Evolutionary conservation across 2,329 filamentous ascomycete species (phyloP).

Genomic region (Neonectria magnoliae): DNA sequence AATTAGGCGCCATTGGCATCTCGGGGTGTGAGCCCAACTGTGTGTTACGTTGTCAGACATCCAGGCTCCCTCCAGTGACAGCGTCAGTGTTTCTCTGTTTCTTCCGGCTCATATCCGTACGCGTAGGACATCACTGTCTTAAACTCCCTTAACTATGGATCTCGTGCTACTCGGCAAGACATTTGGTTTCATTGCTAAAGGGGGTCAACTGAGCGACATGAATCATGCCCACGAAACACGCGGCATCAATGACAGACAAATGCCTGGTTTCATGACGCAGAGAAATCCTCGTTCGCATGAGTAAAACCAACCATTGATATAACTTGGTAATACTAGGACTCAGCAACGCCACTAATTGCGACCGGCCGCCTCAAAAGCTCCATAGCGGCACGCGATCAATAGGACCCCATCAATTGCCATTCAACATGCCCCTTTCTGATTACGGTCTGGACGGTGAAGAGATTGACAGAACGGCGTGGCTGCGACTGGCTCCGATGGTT

Average conservation of each 20-base stretch:
- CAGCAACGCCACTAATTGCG: constrained; percentile 10
- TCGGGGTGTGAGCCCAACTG: not conserved
- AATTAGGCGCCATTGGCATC: not conserved
- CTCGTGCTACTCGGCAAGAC: not conserved
- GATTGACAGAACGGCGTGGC: not conserved
- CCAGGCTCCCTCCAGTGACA: not conserved
- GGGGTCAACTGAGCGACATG: not conserved
- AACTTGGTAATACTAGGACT: not conserved
- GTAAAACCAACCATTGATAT: not conserved
- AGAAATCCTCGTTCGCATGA: not conserved
- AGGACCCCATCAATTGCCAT: constrained; percentile 3
- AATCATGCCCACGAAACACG: not conserved
- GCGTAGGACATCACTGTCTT: not conserved
- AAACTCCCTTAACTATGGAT: not conserved
- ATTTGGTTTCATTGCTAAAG: not conserved
- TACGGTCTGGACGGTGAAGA: not conserved
- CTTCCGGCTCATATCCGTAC: not conserved
- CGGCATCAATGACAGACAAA: not conserved
- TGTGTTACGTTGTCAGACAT: not conserved
- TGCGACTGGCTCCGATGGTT: not conserved
- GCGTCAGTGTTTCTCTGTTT: not conserved
- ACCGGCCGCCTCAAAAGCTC: constrained; percentile 1
- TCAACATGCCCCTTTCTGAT: constrained; percentile 22
- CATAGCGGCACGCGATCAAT: constrained; percentile 38
- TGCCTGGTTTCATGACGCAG: not conserved